A percentile compares a stretch with the other conserved stretches of the same genome.
Evolutionary conservation across 352 stramenopile species (phyloP).

Genomic region (Phytopythium cucurbitacearum): DNA sequence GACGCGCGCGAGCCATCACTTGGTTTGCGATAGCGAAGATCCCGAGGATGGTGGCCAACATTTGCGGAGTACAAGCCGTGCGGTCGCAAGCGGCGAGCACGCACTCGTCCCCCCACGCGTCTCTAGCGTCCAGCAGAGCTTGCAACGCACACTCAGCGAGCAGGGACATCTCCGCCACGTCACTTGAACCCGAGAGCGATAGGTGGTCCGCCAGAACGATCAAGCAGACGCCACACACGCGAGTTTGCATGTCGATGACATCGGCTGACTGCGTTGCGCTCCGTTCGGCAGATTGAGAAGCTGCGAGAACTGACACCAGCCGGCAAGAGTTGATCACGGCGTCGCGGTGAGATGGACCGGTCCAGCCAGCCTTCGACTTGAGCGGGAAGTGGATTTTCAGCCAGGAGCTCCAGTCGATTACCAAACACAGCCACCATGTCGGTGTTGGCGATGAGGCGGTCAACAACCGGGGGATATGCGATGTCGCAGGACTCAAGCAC

Average conservation of each 20-base stretch:
- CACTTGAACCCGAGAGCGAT: background rate
- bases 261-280: background rate
- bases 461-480: slow-evolving; percentile 12
- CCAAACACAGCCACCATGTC: slow-evolving; percentile 14
- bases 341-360: slow-evolving; percentile 6
- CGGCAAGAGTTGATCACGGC: slow-evolving; percentile 16
- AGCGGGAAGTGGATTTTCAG: slow-evolving; percentile 1
- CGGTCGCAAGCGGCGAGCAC: slow-evolving; percentile 21
- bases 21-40: slow-evolving; percentile 27
- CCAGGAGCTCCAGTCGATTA: slow-evolving; percentile 16
- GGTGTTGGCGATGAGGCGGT: slow-evolving; percentile 9
- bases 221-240: background rate
- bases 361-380: background rate
- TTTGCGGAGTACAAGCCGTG: slow-evolving; percentile 8
- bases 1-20: slow-evolving; percentile 19
- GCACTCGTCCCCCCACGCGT: slow-evolving; percentile 23
- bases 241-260: background rate
- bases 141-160: slow-evolving; percentile 20
- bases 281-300: too few relatives aligned
- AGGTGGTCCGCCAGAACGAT: too few relatives aligned
- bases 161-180: slow-evolving; percentile 2
- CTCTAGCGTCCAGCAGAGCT: slow-evolving; percentile 19
- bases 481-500: slow-evolving; percentile 13
- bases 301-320: slow-evolving; percentile 14
- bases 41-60: slow-evolving; percentile 32